These are phyloP conservation scores for Cladophialophora bantiana DNA, from an alignment of 2,329 filamentous ascomycete genomes.

Conservation along the genomic window DNA sequence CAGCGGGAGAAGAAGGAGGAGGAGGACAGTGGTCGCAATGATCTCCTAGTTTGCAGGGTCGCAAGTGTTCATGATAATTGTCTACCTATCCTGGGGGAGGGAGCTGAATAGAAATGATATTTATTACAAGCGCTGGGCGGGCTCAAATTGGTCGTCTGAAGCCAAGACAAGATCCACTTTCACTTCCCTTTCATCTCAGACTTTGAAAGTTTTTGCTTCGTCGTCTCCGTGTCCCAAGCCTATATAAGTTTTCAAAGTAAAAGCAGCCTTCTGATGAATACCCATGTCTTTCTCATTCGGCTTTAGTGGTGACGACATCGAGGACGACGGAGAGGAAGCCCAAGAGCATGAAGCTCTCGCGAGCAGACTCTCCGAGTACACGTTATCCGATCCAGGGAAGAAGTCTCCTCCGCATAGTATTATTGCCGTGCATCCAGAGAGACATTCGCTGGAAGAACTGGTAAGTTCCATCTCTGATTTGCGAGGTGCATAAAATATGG, in stretches of 20 bases:
- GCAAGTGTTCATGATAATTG: no score
- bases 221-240: not conserved
- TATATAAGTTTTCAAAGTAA: not conserved
- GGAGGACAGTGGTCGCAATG: no score
- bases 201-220: not conserved
- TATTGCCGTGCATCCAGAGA: slow-evolving; percentile 41
- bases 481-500: not conserved
- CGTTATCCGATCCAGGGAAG: slow-evolving; percentile 22
- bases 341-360: slow-evolving; percentile 28
- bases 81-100: no score
- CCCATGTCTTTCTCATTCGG: slow-evolving; percentile 60
- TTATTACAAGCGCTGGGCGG: no score
- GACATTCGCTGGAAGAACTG: slow-evolving; percentile 56
- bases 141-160: no score
- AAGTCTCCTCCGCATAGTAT: slow-evolving; percentile 31
- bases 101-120: no score
- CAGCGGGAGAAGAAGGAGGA: no score
- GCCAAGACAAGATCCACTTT: no score
- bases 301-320: slow-evolving; percentile 66
- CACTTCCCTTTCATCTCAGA: not conserved
- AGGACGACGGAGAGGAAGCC: slow-evolving; percentile 51
- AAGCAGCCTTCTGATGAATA: not conserved
- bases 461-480: slow-evolving; percentile 47
- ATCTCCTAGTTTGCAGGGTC: no score
- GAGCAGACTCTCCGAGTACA: slow-evolving; percentile 22